Evolutionary conservation across 371 early-diverging fungal genomes (phyloP).

Genomic region (Chytridium lagenaria): DNA sequence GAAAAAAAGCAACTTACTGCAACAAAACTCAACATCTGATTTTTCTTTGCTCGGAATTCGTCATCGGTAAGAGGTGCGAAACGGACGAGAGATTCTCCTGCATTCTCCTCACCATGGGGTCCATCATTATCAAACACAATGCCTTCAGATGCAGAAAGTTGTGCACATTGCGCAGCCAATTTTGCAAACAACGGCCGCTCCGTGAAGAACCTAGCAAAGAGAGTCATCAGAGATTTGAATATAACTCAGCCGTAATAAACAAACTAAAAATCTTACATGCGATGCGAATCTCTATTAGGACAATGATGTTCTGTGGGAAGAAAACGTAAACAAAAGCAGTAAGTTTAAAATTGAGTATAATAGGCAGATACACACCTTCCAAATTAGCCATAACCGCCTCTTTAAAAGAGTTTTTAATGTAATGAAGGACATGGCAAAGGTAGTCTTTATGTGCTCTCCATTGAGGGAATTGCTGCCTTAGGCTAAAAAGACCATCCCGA

Average conservation of each 20-base stretch:
- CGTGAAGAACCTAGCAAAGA: constrained; percentile 49
- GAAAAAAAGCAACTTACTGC: constrained; percentile 1
- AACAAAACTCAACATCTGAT: constrained; percentile 26
- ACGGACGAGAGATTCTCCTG: constrained; percentile 29
- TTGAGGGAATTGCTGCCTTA: constrained; percentile 77
- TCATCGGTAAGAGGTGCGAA: constrained; percentile 45
- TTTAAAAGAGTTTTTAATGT: constrained; percentile 84
- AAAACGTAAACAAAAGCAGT: constrained; percentile 22
- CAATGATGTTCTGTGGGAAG: constrained; percentile 46
- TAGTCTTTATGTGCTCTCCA: constrained; percentile 86
- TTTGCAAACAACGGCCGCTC: constrained; percentile 73
- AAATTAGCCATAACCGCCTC: constrained; percentile 73
- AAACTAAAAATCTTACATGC: constrained; percentile 69
- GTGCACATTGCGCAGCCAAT: constrained; percentile 81
- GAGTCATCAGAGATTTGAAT: neutral
- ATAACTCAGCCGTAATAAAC: neutral
- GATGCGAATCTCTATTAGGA: constrained; percentile 74
- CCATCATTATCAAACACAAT: constrained; percentile 63
- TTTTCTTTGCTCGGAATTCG: constrained; percentile 33
- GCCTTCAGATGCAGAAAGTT: constrained; percentile 74
- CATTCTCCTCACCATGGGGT: constrained; percentile 21
- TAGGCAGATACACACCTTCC: constrained; percentile 57
- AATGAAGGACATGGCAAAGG: constrained; percentile 82
- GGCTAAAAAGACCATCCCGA: constrained; percentile 65
- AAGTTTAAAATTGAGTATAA: constrained; percentile 14